These are phyloP conservation scores for Boehmeria nivea DNA, from an alignment of 306 rosid genomes.

Conservation along the genomic window DNA sequence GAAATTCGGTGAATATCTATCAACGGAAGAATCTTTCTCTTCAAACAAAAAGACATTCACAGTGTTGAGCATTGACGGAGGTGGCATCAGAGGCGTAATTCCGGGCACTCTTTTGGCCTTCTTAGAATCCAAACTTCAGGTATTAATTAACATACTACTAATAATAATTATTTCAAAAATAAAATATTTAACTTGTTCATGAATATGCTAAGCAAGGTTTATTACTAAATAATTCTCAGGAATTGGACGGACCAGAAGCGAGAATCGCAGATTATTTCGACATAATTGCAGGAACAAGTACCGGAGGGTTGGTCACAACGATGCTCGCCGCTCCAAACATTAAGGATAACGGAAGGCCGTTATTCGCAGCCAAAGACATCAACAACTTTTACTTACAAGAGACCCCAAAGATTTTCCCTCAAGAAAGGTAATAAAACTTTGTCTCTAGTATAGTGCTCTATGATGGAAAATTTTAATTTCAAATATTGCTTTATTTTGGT, in stretches of 20 bases:
- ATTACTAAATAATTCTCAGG: conserved; percentile 1
- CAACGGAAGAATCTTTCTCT: no score
- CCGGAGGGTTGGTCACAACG: conserved; percentile 33
- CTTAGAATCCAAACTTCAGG: conserved; percentile 24
- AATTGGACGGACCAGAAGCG: conserved; percentile 1
- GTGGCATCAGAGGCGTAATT: conserved; percentile 25
- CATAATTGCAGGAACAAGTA: conserved; percentile 22
- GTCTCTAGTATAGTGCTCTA: no score
- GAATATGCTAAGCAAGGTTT: not conserved
- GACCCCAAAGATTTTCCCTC: conserved; percentile 31
- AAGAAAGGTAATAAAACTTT: conserved; percentile 20
- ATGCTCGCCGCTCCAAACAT: conserved; percentile 33
- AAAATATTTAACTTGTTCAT: not conserved
- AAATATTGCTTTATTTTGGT: no score
- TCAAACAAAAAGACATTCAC: not conserved
- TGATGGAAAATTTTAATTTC: no score
- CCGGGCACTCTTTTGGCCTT: conserved; percentile 19
- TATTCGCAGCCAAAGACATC: conserved; percentile 33
- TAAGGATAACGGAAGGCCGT: conserved; percentile 24
- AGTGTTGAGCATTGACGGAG: conserved; percentile 25
- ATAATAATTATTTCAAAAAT: not conserved
- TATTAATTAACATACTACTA: not conserved
- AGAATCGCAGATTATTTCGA: conserved; percentile 27
- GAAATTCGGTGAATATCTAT: no score
- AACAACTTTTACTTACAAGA: conserved; percentile 31